Base-by-base conservation (phyloP, 2,329 filamentous ascomycete genomes). In the Talaromyces rugulosus region DNA sequence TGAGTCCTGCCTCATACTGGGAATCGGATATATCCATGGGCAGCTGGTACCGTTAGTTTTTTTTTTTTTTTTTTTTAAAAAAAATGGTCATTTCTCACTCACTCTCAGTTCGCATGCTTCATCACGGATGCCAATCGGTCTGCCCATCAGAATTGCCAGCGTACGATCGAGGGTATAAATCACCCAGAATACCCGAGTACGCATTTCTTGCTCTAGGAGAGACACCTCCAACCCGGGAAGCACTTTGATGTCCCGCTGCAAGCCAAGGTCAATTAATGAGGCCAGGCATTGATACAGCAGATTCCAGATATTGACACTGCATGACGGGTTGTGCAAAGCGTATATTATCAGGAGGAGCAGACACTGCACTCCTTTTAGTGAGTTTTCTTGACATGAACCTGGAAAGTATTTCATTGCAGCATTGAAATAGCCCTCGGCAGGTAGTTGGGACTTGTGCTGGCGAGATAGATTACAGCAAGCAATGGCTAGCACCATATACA, bases 221-320 rank as follows among this genome's bases (percentile, higher is more conserved):
- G 81, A 80, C 1, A 85, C 80, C 0, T 72, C 63, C 14, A 71
- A 68, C 7, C 65, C 62, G 1, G 70, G 70, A 0, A 75, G 75
- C 0, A 74, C 72, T 0, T 76, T 78, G 6, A 84, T 76, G 57
- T 83, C 77, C 27, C 83, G 75, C 59, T 85, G 83, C 0, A 85
- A 68, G 0, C 82, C 83, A 1, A 85, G 66, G 52, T 85, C 83
- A 2, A 85, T 70, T 0, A 83, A 70, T 0, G 79, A 74, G 1
- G 82, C 82, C 9, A 85, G 73, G 44, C 82, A 84, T 63, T 84
- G 82, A 59, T 85, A 85, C 59, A 84, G 83, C 1, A 85, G 70
- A 59, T 82, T 82, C 83, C 83, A 85, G 0, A 82, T 72, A 60
- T 83, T 84, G 4, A 84, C 66, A 0, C 76, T 72, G 56, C 81